Percentiles rank a stretch among this genome's conserved stretches.
Evolutionary conservation across 805 yeast genomes (phyloP).

Genomic region (Yarrowia deformans): DNA sequence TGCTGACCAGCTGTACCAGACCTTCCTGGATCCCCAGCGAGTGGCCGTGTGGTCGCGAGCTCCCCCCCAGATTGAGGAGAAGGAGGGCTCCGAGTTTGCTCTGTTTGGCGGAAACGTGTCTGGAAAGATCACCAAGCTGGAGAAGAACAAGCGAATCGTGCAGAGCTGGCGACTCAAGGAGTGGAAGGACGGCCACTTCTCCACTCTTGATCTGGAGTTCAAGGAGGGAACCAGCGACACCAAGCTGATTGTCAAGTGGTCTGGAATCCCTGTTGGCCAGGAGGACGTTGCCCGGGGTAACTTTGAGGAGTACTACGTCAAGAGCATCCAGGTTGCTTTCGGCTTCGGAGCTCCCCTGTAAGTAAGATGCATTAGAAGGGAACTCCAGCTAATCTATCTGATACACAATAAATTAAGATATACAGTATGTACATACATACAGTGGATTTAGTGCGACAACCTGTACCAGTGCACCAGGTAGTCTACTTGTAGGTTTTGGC

Average conservation of each 20-base stretch:
- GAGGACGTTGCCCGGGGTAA: slow-evolving; percentile 85
- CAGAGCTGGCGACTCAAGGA: slow-evolving; percentile 87
- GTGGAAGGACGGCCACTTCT: slow-evolving; percentile 88
- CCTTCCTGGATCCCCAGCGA: slow-evolving; percentile 77
- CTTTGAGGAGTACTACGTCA: slow-evolving; percentile 87
- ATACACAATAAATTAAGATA: slow-evolving; percentile 22
- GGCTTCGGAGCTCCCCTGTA: slow-evolving; percentile 94
- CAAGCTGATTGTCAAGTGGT: slow-evolving; percentile 74
- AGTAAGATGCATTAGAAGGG: slow-evolving; percentile 48
- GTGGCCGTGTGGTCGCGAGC: slow-evolving; percentile 93
- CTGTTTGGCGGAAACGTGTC: slow-evolving; percentile 87
- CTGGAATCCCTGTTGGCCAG: slow-evolving; percentile 94
- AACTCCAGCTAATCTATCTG: slow-evolving; percentile 2
- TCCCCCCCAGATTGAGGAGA: slow-evolving; percentile 62
- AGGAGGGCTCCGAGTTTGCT: slow-evolving; percentile 65
- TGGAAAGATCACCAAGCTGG: slow-evolving; percentile 70
- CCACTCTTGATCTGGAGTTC: slow-evolving; percentile 69
- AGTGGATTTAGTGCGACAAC: too few relatives aligned
- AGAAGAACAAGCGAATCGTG: slow-evolving; percentile 64
- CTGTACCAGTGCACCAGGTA: too few relatives aligned
- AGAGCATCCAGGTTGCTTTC: slow-evolving; percentile 87
- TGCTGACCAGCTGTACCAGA: slow-evolving; percentile 81
- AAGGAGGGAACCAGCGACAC: slow-evolving; percentile 88
- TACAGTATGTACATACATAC: background rate
- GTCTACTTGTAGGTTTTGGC: too few relatives aligned